Evolutionary conservation across 192 early-diverging fungal genomes (phyloP).

Genomic region (Chytriomyces hyalinus): DNA sequence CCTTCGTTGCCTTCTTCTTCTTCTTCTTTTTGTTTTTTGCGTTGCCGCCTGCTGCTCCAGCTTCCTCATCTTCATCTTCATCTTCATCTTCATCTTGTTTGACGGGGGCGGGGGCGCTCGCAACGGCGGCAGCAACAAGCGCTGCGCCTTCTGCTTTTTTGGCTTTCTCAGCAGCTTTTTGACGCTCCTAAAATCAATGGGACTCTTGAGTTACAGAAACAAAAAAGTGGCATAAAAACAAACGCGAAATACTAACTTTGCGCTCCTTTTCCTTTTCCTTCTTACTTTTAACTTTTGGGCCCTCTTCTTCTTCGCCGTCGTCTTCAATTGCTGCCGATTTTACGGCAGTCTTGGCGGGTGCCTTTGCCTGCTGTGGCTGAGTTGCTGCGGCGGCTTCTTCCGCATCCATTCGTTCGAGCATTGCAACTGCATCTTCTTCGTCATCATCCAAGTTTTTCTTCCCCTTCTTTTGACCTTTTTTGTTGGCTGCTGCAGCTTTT

Average conservation of each 20-base stretch:
- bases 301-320: conserved; percentile 52
- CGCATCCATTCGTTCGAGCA: conserved; percentile 39
- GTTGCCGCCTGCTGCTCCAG: conserved; percentile 32
- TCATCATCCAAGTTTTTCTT: conserved; percentile 42
- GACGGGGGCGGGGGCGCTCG: not conserved
- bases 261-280: conserved; percentile 88
- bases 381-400: conserved; percentile 20
- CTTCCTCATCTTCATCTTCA: conserved; percentile 61
- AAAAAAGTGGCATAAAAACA: not conserved
- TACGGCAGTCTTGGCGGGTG: conserved; percentile 32
- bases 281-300: conserved; percentile 72
- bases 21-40: conserved; percentile 63
- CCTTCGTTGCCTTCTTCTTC: conserved; percentile 65
- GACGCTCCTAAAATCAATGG: conserved; percentile 49
- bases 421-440: conserved; percentile 46
- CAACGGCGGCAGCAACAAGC: conserved; percentile 24
- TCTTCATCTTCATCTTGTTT: conserved; percentile 48
- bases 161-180: conserved; percentile 76
- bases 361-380: conserved; percentile 22
- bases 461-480: conserved; percentile 56
- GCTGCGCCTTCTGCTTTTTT: conserved; percentile 38
- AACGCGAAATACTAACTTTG: conserved; percentile 53
- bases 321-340: conserved; percentile 40
- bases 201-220: not conserved
- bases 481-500: conserved; percentile 19